These are phyloP conservation scores for Actinomortierella ambigua DNA, from an alignment of 371 early-diverging fungal genomes.

Conservation along the genomic window DNA sequence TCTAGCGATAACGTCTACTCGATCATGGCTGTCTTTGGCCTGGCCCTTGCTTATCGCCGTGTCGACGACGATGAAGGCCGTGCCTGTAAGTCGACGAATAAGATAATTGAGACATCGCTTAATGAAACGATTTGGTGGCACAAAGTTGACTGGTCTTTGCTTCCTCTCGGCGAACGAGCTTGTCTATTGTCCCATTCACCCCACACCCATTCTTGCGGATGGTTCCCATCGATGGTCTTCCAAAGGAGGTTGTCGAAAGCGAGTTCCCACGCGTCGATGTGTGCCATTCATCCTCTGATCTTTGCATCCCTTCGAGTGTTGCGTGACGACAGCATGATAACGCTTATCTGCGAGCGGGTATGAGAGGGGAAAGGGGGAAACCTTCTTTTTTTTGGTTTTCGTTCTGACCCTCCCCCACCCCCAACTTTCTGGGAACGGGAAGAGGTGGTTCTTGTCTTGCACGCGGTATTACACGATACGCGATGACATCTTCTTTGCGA, in stretches of 20 bases:
- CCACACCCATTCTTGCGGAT: background rate
- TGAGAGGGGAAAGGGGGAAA: too few relatives aligned
- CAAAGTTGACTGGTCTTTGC: background rate
- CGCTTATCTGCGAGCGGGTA: too few relatives aligned
- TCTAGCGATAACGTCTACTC: slow-evolving; percentile 91
- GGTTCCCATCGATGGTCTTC: background rate
- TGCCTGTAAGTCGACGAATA: slow-evolving; percentile 73
- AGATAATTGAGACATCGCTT: background rate
- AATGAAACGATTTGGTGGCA: background rate
- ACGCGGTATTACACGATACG: too few relatives aligned
- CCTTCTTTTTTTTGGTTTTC: background rate
- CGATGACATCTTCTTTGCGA: too few relatives aligned
- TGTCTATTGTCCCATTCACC: background rate
- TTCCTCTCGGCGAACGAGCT: background rate
- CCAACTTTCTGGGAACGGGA: too few relatives aligned
- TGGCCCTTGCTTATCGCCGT: slow-evolving; percentile 85
- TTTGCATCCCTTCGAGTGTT: background rate
- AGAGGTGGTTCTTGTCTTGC: too few relatives aligned
- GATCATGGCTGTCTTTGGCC: slow-evolving; percentile 86
- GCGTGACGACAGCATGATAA: too few relatives aligned
- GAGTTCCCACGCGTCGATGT: slow-evolving; percentile 1
- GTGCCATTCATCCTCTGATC: too few relatives aligned
- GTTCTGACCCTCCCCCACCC: background rate
- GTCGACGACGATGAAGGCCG: slow-evolving; percentile 84
- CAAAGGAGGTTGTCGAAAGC: background rate